These are phyloP conservation scores for Kappamyces sp. DNA, from an alignment of 192 early-diverging fungal genomes.

Conservation along the genomic window DNA sequence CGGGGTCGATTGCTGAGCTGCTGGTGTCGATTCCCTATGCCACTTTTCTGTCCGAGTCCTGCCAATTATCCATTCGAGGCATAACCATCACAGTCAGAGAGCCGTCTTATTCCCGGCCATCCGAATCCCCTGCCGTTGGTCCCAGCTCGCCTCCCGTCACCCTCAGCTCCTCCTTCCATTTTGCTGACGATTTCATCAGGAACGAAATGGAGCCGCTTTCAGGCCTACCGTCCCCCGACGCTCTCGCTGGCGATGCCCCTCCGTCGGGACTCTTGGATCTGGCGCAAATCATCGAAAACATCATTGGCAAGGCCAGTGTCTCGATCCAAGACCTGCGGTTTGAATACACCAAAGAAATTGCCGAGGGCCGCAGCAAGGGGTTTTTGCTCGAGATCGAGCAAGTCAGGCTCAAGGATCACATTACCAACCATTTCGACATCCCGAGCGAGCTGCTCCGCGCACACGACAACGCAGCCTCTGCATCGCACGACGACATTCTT, in stretches of 20 bases:
- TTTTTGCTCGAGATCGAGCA: neutral
- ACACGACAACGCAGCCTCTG: too few relatives aligned
- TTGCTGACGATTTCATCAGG: slow-evolving; percentile 83
- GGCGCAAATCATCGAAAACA: slow-evolving; percentile 75
- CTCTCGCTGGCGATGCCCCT: slow-evolving; percentile 15
- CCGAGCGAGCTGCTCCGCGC: neutral
- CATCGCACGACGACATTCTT: neutral
- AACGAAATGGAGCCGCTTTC: slow-evolving; percentile 33
- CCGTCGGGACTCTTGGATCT: slow-evolving; percentile 69
- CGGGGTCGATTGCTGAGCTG: neutral
- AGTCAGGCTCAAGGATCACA: slow-evolving; percentile 6
- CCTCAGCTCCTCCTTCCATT: slow-evolving; percentile 75
- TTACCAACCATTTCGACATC: neutral
- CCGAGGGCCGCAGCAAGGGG: too few relatives aligned
- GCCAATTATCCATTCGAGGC: neutral
- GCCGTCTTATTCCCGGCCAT: slow-evolving; percentile 13
- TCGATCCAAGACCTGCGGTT: slow-evolving; percentile 29
- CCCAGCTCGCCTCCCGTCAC: slow-evolving; percentile 56
- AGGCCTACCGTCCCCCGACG: neutral
- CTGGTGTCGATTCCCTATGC: neutral
- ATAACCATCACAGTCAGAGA: slow-evolving; percentile 4
- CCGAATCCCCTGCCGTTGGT: slow-evolving; percentile 21
- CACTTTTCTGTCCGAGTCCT: neutral
- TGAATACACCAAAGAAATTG: neutral
- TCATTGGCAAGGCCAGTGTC: slow-evolving; percentile 74